phyloP scores from a whole-genome alignment of 345 rosid genomes.

The Eucalyptus brandiana region DNA sequence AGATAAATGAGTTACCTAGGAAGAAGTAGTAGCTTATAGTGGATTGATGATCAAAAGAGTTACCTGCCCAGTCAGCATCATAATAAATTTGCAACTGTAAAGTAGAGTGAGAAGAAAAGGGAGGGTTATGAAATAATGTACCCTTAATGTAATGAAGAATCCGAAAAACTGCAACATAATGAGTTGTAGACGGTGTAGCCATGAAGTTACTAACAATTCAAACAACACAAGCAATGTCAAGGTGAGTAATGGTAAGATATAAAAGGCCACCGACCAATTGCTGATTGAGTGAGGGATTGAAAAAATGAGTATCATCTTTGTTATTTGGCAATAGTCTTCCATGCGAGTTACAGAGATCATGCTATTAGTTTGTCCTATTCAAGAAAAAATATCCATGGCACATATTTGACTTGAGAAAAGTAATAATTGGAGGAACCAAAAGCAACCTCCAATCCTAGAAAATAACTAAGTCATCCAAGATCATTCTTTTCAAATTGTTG shows the following conservation, averaged over 20 bases:
- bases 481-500: neutral
- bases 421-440: too few relatives aligned
- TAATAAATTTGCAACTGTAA: too few relatives aligned
- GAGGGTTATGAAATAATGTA: too few relatives aligned
- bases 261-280: neutral
- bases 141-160: too few relatives aligned
- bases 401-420: neutral
- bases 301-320: neutral
- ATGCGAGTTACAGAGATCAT: neutral
- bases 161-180: neutral
- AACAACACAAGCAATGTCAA: neutral
- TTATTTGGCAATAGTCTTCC: neutral
- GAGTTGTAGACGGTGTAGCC: neutral
- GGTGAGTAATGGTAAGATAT: neutral
- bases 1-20: neutral
- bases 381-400: neutral
- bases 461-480: neutral
- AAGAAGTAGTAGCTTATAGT: neutral
- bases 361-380: neutral
- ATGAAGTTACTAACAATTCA: neutral
- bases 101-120: too few relatives aligned
- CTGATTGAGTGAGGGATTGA: neutral
- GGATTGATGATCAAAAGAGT: neutral
- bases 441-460: neutral
- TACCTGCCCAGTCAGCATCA: neutral